A percentile compares a stretch with the other conserved stretches of the same genome.
Conservation (phyloP, 352 stramenopile genomes). For the Phytopythium kandeliae region DNA sequence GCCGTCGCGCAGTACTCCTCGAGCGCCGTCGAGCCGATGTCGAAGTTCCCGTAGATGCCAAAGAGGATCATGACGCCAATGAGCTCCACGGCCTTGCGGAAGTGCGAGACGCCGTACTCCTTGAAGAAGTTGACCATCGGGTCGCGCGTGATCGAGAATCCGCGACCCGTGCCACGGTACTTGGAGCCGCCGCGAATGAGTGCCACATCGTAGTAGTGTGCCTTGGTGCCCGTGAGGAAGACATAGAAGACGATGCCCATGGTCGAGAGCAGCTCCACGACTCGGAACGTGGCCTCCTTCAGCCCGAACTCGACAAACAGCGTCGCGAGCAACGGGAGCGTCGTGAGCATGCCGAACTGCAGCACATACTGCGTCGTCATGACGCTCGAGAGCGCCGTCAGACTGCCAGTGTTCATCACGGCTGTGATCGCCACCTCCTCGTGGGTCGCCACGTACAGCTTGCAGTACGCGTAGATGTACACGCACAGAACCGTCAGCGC, state of each 20-base stretch:
- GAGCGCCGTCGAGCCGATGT: conserved; percentile 42
- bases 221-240: conserved; percentile 83
- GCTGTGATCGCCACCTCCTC: conserved; percentile 48
- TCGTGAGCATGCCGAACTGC: conserved; percentile 84
- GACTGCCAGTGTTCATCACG: conserved; percentile 51
- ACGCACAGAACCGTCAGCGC: conserved; percentile 82
- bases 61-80: conserved; percentile 84
- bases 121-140: conserved; percentile 89
- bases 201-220: conserved; percentile 83
- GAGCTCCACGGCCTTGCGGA: conserved; percentile 83
- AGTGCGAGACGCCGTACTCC: conserved; percentile 84
- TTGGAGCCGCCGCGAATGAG: conserved; percentile 81
- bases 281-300: conserved; percentile 64
- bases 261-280: conserved; percentile 71
- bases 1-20: conserved; percentile 45
- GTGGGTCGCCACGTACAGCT: conserved; percentile 77
- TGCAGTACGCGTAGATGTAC: conserved; percentile 83
- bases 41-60: conserved; percentile 71
- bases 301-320: conserved; percentile 78
- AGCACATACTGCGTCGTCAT: conserved; percentile 87
- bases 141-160: conserved; percentile 82
- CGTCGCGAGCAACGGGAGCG: conserved; percentile 70
- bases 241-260: conserved; percentile 86
- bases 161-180: conserved; percentile 80
- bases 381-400: conserved; percentile 64